Base-by-base conservation (phyloP, 2,329 filamentous ascomycete genomes). In the Ceratocystiopsis minuta region DNA sequence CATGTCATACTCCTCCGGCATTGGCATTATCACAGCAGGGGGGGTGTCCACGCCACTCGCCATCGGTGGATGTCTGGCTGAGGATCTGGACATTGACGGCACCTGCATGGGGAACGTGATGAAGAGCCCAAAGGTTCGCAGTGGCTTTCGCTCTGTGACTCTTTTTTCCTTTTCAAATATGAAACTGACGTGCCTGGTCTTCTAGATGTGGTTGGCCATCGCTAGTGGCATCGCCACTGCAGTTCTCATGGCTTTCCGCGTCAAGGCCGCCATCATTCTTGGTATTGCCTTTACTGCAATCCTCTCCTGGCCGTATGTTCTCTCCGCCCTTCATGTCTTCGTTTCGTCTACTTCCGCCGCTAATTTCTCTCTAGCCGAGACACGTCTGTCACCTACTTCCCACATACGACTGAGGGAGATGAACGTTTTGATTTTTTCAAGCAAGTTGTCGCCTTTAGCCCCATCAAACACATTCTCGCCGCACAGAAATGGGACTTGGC, bases 131-230 rank as follows among this genome's bases (percentile, higher is more conserved):
- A 47, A 48, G 44, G 47, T 46, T n/a, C 16, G 35, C 14, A 5
- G 2, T 16, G 3, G n/a, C 3, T 24, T 37, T 37, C 36, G 9
- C 16, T 18, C 12, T 33, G 6, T n/a, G n/a, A n/a, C 4, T 28
- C 20, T 28, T 10, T 9, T 28, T 28, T 10, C 7, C 24, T 28
- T 28, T 28, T 28, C 24, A 6, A 2, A 10, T 6, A 10, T 28
- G 7, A 10, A 6, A 28, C 24, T 28, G 24, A 28, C 24, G 11
- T 2, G 6, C 11, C 7, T 10, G 9, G 2, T 10, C n/a, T 34
- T 17, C 6, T 15, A 77, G 73, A 64, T 92, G 68, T 94, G 86
- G 86, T 72, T 92, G 42, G 86, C 82, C 12, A 79, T 93, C 48
- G 78, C 85, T 54, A 75, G 78, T 42, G 83, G 86, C 14, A 66